Evolutionary conservation across 1,284 basidiomycete genomes (phyloP).

Genomic region (Xanthoconium separans): DNA sequence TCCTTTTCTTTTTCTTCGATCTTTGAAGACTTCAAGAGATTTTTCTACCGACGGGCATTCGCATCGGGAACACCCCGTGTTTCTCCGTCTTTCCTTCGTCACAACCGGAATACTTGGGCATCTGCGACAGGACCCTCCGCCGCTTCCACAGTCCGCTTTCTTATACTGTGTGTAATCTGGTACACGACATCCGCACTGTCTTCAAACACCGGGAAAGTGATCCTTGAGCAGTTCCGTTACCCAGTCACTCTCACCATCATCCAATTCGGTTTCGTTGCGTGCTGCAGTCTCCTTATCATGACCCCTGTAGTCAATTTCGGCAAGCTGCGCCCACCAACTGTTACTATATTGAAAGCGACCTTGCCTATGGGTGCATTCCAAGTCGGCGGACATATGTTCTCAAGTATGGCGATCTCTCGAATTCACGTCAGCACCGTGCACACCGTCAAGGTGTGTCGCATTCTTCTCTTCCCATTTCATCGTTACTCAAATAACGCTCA

Average conservation of each 20-base stretch:
- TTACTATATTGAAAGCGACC: constrained; percentile 74
- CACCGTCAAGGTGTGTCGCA: constrained; percentile 85
- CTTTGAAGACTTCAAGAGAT: constrained; percentile 17
- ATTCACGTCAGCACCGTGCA: constrained; percentile 98
- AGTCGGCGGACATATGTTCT: constrained; percentile 97
- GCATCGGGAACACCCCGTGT: constrained; percentile 12
- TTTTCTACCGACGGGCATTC: constrained; percentile 20
- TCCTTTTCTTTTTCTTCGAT: constrained; percentile 11
- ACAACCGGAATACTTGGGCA: constrained; percentile 18
- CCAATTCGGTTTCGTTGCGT: constrained; percentile 93
- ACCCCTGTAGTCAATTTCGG: constrained; percentile 68
- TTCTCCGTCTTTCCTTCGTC: constrained; percentile 28
- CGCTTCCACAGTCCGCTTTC: constrained; percentile 43
- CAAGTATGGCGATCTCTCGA: constrained; percentile 92
- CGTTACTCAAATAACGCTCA: constrained; percentile 11
- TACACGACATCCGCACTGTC: constrained; percentile 84
- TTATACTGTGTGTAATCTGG: constrained; percentile 76
- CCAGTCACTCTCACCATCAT: constrained; percentile 94
- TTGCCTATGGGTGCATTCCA: constrained; percentile 93
- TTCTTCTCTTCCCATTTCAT: not conserved
- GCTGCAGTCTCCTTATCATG: constrained; percentile 82
- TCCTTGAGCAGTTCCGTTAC: constrained; percentile 85
- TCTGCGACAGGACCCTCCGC: constrained; percentile 14
- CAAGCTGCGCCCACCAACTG: constrained; percentile 67
- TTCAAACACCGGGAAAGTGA: constrained; percentile 87